Conservation (phyloP, 352 stramenopile genomes). For the Globisporangium canariense region DNA sequence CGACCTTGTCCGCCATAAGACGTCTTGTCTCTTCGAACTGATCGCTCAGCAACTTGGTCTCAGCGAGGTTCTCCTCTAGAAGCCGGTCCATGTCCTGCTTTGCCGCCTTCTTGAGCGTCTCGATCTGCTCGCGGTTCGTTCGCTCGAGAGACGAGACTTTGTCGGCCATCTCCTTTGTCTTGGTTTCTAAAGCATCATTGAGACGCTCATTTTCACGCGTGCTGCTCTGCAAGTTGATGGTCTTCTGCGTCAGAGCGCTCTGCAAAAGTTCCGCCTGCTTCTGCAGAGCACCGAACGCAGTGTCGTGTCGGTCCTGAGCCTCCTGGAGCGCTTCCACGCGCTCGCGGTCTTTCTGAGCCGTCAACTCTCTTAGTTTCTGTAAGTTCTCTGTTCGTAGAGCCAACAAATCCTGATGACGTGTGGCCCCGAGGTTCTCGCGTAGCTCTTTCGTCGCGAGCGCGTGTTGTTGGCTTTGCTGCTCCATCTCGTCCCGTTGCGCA, state of each 20-base stretch:
- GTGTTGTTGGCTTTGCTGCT: slow-evolving; percentile 22
- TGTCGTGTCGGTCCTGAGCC: slow-evolving; percentile 24
- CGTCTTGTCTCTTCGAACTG: slow-evolving; percentile 64
- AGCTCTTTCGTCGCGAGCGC: slow-evolving; percentile 23
- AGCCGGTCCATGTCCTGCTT: slow-evolving; percentile 68
- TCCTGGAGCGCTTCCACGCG: slow-evolving; percentile 25
- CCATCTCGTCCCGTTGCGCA: slow-evolving; percentile 19
- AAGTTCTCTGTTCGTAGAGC: slow-evolving; percentile 30
- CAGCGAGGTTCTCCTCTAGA: slow-evolving; percentile 60
- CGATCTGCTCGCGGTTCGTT: slow-evolving; percentile 40
- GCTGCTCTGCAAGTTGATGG: slow-evolving; percentile 25
- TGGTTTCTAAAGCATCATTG: slow-evolving; percentile 27
- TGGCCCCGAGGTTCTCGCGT: slow-evolving; percentile 19
- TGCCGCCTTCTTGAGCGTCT: slow-evolving; percentile 45
- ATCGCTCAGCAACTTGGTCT: slow-evolving; percentile 64
- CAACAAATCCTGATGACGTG: slow-evolving; percentile 31
- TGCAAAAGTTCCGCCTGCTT: slow-evolving; percentile 22
- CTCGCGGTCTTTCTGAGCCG: slow-evolving; percentile 39
- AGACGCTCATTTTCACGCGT: slow-evolving; percentile 31
- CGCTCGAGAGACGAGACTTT: slow-evolving; percentile 34
- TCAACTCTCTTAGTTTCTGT: slow-evolving; percentile 28
- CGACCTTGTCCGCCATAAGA: slow-evolving; percentile 52
- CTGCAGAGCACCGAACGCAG: slow-evolving; percentile 26
- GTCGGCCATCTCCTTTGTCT: slow-evolving; percentile 31
- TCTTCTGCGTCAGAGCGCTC: slow-evolving; percentile 27